A percentile compares a stretch with the other conserved stretches of the same genome.
These are phyloP conservation scores for Pseudocercospora ulei DNA, from an alignment of 2,329 filamentous ascomycete species.

Conservation along the genomic window DNA sequence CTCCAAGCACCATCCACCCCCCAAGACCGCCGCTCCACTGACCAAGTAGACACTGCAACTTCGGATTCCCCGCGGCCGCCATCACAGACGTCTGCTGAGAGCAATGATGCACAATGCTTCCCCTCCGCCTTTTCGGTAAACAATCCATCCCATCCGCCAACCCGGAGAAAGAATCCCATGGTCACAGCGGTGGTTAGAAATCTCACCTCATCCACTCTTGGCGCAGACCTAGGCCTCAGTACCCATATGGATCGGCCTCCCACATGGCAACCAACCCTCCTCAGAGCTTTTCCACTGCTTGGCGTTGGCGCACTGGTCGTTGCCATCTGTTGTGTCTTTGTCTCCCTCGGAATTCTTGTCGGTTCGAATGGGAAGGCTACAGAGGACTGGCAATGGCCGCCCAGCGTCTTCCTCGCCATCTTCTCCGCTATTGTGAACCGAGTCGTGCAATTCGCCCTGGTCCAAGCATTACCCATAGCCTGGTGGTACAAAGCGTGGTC, in stretches of 20 bases:
- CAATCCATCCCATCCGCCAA: background rate
- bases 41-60: background rate
- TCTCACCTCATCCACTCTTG: constrained; percentile 1
- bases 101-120: constrained; percentile 1
- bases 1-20: background rate
- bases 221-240: background rate
- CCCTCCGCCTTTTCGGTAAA: background rate
- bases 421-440: constrained; percentile 12
- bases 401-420: constrained; percentile 19
- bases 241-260: background rate
- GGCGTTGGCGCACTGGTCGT: constrained; percentile 12
- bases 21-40: background rate
- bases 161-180: background rate
- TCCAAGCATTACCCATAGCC: constrained; percentile 11
- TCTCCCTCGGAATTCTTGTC: constrained; percentile 16
- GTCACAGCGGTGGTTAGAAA: background rate
- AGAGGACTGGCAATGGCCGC: constrained; percentile 13
- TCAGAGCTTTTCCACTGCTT: constrained; percentile 9
- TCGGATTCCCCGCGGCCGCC: background rate
- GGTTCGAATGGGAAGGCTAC: constrained; percentile 13
- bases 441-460: constrained; percentile 10
- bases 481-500: constrained; percentile 16
- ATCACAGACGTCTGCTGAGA: background rate
- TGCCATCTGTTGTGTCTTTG: constrained; percentile 13
- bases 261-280: constrained; percentile 11